These are phyloP conservation scores for Dalbergia oliveri DNA, from an alignment of 306 rosid genomes.

Conservation along the genomic window DNA sequence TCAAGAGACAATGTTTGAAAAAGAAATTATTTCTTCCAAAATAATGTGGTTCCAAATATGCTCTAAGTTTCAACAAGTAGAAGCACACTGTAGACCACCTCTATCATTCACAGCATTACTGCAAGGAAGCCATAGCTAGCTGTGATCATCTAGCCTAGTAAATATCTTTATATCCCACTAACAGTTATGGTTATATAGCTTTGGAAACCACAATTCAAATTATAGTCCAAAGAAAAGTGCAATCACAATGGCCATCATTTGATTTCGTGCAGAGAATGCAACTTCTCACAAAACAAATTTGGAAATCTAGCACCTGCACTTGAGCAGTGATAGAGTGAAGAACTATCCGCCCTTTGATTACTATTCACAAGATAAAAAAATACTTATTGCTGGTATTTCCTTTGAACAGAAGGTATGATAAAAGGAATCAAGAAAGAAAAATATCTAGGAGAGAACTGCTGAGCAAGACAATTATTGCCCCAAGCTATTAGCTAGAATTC, in stretches of 20 bases:
- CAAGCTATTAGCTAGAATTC: no score
- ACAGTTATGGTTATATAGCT: background rate
- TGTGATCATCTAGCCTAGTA: no score
- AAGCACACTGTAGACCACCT: background rate
- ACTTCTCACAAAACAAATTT: background rate
- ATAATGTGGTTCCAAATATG: background rate
- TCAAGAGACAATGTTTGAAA: no score
- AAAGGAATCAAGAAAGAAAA: no score
- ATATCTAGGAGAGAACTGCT: no score
- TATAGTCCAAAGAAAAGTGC: background rate
- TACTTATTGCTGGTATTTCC: no score
- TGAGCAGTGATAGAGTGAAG: background rate
- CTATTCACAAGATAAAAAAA: background rate
- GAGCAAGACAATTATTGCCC: no score
- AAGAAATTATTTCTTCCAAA: background rate
- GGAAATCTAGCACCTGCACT: constrained; percentile 10
- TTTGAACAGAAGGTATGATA: no score
- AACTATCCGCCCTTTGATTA: background rate
- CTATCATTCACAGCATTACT: background rate
- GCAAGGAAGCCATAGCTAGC: background rate
- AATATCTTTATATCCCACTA: no score
- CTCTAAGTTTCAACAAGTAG: background rate
- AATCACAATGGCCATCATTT: background rate
- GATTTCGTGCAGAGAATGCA: background rate
- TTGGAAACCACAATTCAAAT: background rate